Base-by-base conservation (phyloP, 2,329 filamentous ascomycete genomes). In the Penicillium sp. region DNA sequence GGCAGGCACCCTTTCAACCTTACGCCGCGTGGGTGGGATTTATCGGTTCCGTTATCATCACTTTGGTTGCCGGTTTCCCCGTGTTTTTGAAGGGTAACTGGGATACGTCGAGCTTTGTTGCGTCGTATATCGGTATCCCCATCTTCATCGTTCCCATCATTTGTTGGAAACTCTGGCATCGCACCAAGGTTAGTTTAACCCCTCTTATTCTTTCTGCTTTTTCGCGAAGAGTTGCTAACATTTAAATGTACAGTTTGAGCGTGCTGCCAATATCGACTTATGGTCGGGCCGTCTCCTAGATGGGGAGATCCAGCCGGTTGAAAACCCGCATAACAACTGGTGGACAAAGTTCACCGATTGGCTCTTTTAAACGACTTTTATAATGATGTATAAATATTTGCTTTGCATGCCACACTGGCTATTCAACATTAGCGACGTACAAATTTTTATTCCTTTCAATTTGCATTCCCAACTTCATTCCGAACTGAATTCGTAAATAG, bases 41-140 rank as follows among this genome's bases (percentile, higher is more conserved):
- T 2, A 69, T 83, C 38, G 70, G 86, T 31, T 81, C 89, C 41
- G 70, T 73, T 3, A 74, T 90, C 27, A 78, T 91, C 15, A 85
- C 83, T 3, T 71, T 91, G 4, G 85, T 89, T 58, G 89, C 89
- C 58, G 89, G 88, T 1, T 91, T 90, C 73, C 81, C 86, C 6
- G 70, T 72, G 2, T 73, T 73, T 56, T 56, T 73, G 19, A 72
- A 73, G 54, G 71, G 70, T 1, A 69, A 72, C 33, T 71, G 69
- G 69, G 63, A 42, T 46, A 63, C 72, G 0, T 71, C 74, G 0
- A 54, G 69, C 53, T 78, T 78, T 62, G 58, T 78, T 4, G 75
- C 75, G 0, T 71, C 71, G 10, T 78, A 78, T 38, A 67, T 78
- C 9, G 76, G 76, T 5, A 78, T 78, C 42, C 75, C 75, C 1